Conservation (phyloP, 352 stramenopile genomes). For the Pythium chondricola region DNA sequence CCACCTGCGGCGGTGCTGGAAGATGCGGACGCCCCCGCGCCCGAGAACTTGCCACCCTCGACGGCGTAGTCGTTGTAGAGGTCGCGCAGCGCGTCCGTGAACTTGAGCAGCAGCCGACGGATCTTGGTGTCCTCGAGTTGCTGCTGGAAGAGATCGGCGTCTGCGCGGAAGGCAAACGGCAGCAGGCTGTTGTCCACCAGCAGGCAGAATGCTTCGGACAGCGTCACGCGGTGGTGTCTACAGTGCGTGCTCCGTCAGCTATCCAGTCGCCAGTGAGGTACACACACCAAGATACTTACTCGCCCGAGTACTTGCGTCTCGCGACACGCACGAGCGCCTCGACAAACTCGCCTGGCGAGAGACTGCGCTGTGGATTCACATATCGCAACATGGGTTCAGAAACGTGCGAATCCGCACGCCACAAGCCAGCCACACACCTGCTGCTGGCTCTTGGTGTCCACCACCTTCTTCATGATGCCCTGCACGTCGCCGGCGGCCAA, state of each 20-base stretch:
- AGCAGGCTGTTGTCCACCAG: slow-evolving; percentile 71
- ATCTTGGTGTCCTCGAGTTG: slow-evolving; percentile 68
- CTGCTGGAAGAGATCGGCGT: slow-evolving; percentile 66
- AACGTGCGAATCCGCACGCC: not conserved
- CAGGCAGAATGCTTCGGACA: slow-evolving; percentile 73
- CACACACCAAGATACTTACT: slow-evolving; percentile 25
- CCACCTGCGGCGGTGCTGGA: too few relatives aligned
- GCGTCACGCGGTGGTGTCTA: slow-evolving; percentile 51
- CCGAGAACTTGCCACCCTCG: slow-evolving; percentile 22
- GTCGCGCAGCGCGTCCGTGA: slow-evolving; percentile 45
- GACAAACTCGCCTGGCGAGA: slow-evolving; percentile 58
- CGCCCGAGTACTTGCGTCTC: slow-evolving; percentile 55
- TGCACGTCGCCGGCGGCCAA: slow-evolving; percentile 39
- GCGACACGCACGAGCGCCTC: slow-evolving; percentile 55
- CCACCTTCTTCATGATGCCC: slow-evolving; percentile 34
- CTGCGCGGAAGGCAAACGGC: slow-evolving; percentile 63
- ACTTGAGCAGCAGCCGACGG: slow-evolving; percentile 54
- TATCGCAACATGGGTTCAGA: not conserved
- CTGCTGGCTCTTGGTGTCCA: slow-evolving; percentile 6
- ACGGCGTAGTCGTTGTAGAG: slow-evolving; percentile 51
- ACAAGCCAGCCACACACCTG: too few relatives aligned
- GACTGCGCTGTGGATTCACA: slow-evolving; percentile 25
- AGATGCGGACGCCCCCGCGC: not conserved
- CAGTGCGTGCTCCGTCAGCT: not conserved
- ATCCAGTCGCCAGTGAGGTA: not conserved